Evolutionary conservation across 2,329 filamentous ascomycete genomes (phyloP).

Genomic region (Scolecobasidium constrictum): DNA sequence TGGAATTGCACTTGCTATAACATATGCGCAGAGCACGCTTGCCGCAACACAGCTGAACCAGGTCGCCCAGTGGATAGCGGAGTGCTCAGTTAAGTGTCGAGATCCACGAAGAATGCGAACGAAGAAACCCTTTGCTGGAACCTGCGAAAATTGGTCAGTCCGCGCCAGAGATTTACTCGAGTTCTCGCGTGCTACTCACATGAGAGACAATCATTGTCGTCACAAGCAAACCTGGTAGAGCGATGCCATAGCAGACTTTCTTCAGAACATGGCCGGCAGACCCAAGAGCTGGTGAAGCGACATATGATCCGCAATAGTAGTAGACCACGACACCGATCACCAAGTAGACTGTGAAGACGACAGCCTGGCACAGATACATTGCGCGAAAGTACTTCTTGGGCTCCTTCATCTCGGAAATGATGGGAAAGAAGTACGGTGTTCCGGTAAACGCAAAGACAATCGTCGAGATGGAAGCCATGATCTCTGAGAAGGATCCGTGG

Average conservation of each 20-base stretch:
- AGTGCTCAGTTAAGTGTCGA: neutral
- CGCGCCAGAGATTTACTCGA: too few species aligned
- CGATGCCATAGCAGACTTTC: slow-evolving; percentile 2
- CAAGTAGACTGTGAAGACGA: neutral
- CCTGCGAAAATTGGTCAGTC: neutral
- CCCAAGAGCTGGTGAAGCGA: slow-evolving; percentile 1
- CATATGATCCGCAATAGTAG: slow-evolving; percentile 4
- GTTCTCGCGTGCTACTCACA: too few species aligned
- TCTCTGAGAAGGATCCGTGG: neutral
- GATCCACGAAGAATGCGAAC: slow-evolving; percentile 7
- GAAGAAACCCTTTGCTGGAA: slow-evolving; percentile 6
- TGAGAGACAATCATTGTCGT: too few species aligned
- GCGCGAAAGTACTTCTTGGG: slow-evolving; percentile 2
- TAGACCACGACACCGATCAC: slow-evolving; percentile 3
- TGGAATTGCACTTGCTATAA: slow-evolving; percentile 1
- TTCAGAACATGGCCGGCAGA: slow-evolving; percentile 5
- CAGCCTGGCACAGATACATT: slow-evolving; percentile 4
- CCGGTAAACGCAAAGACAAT: slow-evolving; percentile 2
- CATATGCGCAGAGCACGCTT: neutral
- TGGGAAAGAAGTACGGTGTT: neutral
- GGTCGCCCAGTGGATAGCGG: neutral
- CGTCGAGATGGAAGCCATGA: neutral
- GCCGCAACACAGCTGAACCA: slow-evolving; percentile 4
- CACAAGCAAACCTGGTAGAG: slow-evolving; percentile 5
- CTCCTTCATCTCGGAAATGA: slow-evolving; percentile 5